Evolutionary conservation across 129 eudicot genomes (phyloP), one percentile per base, ranked within the genome.

Genomic region (Mikania micrantha): DNA sequence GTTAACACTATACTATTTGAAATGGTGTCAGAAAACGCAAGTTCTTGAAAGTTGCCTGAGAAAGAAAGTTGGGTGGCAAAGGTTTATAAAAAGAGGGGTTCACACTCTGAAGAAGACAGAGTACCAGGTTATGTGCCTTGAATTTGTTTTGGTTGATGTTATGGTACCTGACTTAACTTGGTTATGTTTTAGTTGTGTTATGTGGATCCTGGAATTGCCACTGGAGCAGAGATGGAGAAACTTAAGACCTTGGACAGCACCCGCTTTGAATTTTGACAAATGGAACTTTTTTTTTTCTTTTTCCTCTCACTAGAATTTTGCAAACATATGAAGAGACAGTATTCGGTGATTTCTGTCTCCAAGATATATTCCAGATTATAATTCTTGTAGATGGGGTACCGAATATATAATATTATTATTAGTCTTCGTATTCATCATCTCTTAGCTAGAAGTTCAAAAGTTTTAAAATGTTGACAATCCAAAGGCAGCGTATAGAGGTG

Each of bases 141-240:
- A 20, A 25, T 38, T 49, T 9, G 1, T 31, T 48, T 48, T 48
- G 54, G 25, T 48, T 48, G 54, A 48, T 15, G 12, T 56, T 36
- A 12, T 48, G 50, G 36, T 60, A 10, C 41, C 5, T n/a, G 70
- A 80, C 72, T 21, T 56, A 27, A 2, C 17, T 7, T 52, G 5
- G 42, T 53, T 77, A 15, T 70, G 58, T 66, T 78, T 44, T 84
- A 92, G 96, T 27, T 93, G 68, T 93, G 96, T 47, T 93, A 75
- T 81, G 66, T 93, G 69, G 98, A 88, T 67, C 91, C 81, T 82
- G 98, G 96, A 65, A 78, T 88, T 78, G 96, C 95, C 24, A 28
- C 72, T 22, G 85, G 67, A 60, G 77, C 61, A 63, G 98, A 92
- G 84, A 40, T 88, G 80, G 86, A 93, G 84, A 76, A 70, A 75